phyloP scores from a whole-genome alignment of 306 rosid species.

The Vigna angularis region DNA sequence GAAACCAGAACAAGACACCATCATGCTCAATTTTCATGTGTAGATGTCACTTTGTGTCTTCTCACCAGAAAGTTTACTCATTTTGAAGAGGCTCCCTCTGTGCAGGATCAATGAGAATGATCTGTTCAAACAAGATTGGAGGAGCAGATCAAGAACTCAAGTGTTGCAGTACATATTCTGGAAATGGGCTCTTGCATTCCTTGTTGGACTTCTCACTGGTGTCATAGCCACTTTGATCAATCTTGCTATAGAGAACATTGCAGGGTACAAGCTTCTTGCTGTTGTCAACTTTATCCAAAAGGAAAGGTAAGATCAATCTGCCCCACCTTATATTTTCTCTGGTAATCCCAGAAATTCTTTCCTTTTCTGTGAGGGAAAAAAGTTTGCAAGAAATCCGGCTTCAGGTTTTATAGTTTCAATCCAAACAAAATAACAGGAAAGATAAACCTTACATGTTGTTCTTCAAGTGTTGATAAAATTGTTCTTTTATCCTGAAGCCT shows the following conservation, averaged over 20 bases:
- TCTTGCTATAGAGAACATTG: conserved; percentile 86
- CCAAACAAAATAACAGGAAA: background rate
- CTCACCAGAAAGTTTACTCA: conserved; percentile 9
- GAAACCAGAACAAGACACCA: conserved; percentile 17
- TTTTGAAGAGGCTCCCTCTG: conserved; percentile 11
- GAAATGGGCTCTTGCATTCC: conserved; percentile 80
- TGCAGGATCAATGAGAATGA: conserved; percentile 95
- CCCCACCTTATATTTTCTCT: background rate
- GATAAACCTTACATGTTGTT: background rate
- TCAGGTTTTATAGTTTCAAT: background rate
- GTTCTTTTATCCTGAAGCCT: too few relatives aligned
- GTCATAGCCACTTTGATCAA: conserved; percentile 84
- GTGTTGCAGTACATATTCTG: conserved; percentile 74
- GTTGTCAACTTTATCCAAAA: conserved; percentile 55
- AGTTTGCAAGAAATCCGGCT: background rate
- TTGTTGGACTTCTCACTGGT: conserved; percentile 89
- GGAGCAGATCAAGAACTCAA: conserved; percentile 80
- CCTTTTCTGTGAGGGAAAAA: background rate
- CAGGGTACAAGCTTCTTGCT: conserved; percentile 84
- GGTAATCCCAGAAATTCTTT: background rate
- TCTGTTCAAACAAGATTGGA: conserved; percentile 91
- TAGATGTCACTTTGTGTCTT: background rate
- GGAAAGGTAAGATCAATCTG: conserved; percentile 55
- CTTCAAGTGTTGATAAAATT: background rate
- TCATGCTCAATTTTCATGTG: conserved; percentile 16